Evolutionary conservation across 2,329 filamentous ascomycete genomes (phyloP).

Genomic region (Fusarium miscanthi): DNA sequence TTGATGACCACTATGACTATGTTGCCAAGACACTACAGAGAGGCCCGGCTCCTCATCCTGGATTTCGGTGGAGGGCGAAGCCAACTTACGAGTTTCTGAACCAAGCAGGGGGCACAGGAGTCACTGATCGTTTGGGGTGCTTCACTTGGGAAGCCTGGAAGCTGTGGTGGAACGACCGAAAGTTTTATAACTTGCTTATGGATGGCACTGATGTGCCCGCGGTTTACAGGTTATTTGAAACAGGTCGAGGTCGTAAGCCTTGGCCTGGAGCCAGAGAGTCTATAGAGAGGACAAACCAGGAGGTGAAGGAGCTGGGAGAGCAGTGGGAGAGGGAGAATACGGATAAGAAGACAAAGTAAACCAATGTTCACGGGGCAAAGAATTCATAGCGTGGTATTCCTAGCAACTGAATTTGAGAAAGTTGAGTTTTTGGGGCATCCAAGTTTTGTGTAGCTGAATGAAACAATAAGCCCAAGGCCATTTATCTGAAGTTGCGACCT

Average conservation of each 20-base stretch:
- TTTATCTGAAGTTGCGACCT: not conserved
- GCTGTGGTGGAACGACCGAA: conserved; percentile 56
- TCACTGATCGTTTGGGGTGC: conserved; percentile 52
- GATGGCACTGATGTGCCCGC: conserved; percentile 53
- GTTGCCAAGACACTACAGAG: conserved; percentile 34
- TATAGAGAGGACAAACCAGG: conserved; percentile 46
- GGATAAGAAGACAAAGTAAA: conserved; percentile 37
- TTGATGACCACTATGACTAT: conserved; percentile 46
- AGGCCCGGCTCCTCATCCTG: conserved; percentile 43
- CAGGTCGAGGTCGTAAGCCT: conserved; percentile 50
- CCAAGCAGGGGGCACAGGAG: conserved; percentile 55
- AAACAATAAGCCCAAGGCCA: not conserved
- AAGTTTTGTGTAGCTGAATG: not conserved
- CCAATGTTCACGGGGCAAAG: not conserved
- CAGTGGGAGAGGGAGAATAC: conserved; percentile 38
- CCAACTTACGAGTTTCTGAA: conserved; percentile 53
- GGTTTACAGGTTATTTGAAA: conserved; percentile 56
- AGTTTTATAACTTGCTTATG: conserved; percentile 55
- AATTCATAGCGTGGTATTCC: not conserved
- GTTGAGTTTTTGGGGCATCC: not conserved
- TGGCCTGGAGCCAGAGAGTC: conserved; percentile 53
- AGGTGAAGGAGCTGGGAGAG: conserved; percentile 33
- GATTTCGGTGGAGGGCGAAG: conserved; percentile 36
- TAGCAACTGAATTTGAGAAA: not conserved
- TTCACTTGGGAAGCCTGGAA: conserved; percentile 56